Conservation (phyloP, 306 rosid genomes). For the Cyclanthera cordifolia region DNA sequence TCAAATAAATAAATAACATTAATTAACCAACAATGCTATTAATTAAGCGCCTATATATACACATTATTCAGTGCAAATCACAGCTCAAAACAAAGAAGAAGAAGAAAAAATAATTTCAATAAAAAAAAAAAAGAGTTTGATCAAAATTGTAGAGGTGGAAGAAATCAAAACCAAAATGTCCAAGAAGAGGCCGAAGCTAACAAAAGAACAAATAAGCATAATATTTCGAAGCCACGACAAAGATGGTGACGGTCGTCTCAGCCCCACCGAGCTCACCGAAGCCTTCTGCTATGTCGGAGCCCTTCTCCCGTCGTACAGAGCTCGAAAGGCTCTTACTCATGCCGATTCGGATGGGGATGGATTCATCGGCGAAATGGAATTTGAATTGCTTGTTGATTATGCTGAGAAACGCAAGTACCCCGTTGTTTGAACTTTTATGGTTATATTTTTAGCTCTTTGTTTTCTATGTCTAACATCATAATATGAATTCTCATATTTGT, state of each 20-base stretch:
- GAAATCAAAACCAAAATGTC: neutral
- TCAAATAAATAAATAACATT: too few species aligned
- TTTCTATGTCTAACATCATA: neutral
- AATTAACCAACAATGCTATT: too few species aligned
- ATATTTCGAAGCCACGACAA: neutral
- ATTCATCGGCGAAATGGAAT: constrained; percentile 13
- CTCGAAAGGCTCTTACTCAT: neutral
- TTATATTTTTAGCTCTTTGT: neutral
- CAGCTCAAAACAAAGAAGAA: too few species aligned
- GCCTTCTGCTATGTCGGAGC: constrained; percentile 9
- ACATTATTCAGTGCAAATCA: too few species aligned
- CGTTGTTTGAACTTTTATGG: neutral
- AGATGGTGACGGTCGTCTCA: constrained; percentile 8
- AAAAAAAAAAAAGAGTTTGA: neutral
- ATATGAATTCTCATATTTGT: too few species aligned
- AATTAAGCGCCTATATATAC: too few species aligned
- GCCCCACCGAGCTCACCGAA: neutral
- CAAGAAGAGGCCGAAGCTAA: neutral
- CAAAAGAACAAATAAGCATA: neutral
- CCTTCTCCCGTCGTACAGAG: neutral
- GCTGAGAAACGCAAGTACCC: constrained; percentile 6
- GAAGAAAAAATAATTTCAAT: too few species aligned
- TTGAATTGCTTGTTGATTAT: constrained; percentile 13
- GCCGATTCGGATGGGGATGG: constrained; percentile 21
- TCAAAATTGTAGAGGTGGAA: neutral